Conservation (phyloP, 176 grass and related monocot genomes). For the Phoenix roebelenii region DNA sequence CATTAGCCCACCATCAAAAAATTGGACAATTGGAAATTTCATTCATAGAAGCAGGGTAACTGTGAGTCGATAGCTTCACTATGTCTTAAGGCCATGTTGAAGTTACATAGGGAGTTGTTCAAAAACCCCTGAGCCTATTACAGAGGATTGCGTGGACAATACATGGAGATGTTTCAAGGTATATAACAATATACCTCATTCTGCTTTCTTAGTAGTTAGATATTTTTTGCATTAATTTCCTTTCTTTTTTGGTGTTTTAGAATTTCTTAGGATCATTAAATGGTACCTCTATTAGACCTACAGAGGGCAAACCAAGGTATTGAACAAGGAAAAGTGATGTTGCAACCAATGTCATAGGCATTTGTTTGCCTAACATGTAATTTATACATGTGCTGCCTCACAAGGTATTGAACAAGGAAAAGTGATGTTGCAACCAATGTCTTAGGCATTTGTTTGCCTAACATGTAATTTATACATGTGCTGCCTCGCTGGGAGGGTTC, state of each 20-base stretch:
- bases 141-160: background rate
- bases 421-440: constrained; percentile 11
- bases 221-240: background rate
- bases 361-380: background rate
- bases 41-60: constrained; percentile 4
- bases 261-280: constrained; percentile 4
- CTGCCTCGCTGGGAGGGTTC: background rate
- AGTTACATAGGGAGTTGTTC: background rate
- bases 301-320: background rate
- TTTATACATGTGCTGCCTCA: background rate
- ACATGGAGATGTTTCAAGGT: constrained; percentile 3
- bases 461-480: background rate
- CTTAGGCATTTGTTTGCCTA: constrained; percentile 1
- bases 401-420: no score
- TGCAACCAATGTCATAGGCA: constrained; percentile 9
- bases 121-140: background rate
- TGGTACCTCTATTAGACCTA: constrained; percentile 3
- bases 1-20: background rate
- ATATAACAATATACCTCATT: background rate
- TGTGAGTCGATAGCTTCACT: background rate
- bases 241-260: background rate
- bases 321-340: constrained; percentile 1
- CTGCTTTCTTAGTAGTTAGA: background rate
- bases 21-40: background rate
- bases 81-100: background rate